Base-by-base conservation (phyloP, 805 yeast genomes). In the Cyberlindnera veronae region DNA sequence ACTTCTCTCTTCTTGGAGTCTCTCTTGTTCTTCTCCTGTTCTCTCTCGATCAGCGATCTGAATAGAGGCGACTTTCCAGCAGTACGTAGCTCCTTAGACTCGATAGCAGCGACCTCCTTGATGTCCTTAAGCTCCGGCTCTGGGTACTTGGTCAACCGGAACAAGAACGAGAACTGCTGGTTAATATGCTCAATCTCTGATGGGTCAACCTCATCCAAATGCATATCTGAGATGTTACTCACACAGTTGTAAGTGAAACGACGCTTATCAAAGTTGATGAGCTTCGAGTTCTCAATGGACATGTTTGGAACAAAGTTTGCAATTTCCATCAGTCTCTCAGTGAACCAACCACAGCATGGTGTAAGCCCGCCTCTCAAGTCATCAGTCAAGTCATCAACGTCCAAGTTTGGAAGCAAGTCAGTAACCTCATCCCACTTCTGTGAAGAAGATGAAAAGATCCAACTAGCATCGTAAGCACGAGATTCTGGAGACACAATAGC, bases 321-420 rank as follows among this genome's bases (percentile, higher is more conserved):
- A 44, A 81, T 77, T 54, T 86, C 95, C 39, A 89, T 58, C 47
- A 91, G 64, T 45, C 95, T 78, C 51, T 84, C 91, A 18, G 84
- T 68, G 36, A 88, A 69, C 98, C 98, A 91, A 10, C 97, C 97
- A 44, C 88, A 77, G 55, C 96, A 90, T 3, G 95, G 93, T 6
- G 88, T 76, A 36, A 86, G 64, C 0, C 80, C 71, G 39, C 71
- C 69, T 42, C 60, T 46, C 46, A 45, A 45, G 4, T 44, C 50
- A n/a, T 51, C 61, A 4, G 58, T 42, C 36, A 60, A 46, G 41
- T 57, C 58, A 24, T 60, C 58, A 27, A 55, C 56, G 40, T 67
- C 69, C 43, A 59, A 48, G 39, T 61, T 51, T 17, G 71, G 68
- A 45, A 58, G 51, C 33, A 67, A 55, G 34, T 51, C 61, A 13